phyloP scores from a whole-genome alignment of 441 rosid genomes.

The Rhodomyrtus psidioides region DNA sequence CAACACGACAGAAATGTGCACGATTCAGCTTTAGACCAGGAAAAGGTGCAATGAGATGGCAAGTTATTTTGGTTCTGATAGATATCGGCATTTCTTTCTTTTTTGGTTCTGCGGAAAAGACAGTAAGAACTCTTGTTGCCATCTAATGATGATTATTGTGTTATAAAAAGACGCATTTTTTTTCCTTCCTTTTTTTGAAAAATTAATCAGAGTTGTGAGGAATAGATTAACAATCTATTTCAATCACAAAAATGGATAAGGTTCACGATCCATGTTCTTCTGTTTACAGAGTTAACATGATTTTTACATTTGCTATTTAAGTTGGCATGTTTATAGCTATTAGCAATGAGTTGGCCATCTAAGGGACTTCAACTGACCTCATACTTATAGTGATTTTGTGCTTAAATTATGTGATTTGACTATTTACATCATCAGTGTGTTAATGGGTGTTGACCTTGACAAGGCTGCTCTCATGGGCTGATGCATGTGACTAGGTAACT shows the following conservation, averaged over 20 bases:
- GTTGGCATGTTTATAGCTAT: background rate
- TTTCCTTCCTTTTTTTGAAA: background rate
- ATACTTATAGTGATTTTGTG: background rate
- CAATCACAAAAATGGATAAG: background rate
- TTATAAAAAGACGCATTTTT: background rate
- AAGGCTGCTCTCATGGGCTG: background rate
- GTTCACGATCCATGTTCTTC: background rate
- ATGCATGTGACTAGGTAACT: constrained; percentile 44
- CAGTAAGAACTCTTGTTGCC: background rate
- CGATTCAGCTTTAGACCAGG: background rate
- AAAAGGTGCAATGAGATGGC: background rate
- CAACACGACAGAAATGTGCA: background rate
- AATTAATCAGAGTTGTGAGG: background rate
- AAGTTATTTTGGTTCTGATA: background rate
- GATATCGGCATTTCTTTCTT: background rate
- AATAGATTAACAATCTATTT: background rate
- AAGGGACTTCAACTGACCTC: background rate
- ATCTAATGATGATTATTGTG: background rate
- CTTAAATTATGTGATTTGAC: background rate
- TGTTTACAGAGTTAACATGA: background rate
- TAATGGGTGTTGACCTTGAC: background rate
- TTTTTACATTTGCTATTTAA: background rate
- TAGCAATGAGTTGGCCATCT: background rate
- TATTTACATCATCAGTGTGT: background rate
- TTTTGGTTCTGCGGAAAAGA: background rate